phyloP scores from a whole-genome alignment of 1,139 yeast species.

The Debaryomycetaceae sp. region DNA sequence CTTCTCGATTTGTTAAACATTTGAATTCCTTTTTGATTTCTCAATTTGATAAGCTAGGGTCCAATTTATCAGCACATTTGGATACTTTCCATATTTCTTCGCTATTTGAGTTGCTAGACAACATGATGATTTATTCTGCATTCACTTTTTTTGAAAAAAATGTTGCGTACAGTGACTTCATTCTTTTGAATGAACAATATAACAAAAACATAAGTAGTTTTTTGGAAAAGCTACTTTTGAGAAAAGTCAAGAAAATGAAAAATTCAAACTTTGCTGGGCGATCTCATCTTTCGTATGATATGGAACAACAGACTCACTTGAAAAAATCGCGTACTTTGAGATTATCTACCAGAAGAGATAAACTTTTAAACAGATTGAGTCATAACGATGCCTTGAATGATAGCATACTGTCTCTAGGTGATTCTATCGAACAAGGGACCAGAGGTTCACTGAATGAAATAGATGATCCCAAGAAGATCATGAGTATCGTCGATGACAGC shows the following conservation, averaged over 20 bases:
- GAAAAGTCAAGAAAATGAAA: constrained; percentile 20
- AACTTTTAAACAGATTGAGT: constrained; percentile 14
- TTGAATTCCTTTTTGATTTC: constrained; percentile 44
- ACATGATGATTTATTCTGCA: constrained; percentile 55
- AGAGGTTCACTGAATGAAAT: constrained; percentile 21
- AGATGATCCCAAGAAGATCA: constrained; percentile 41
- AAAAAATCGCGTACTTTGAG: constrained; percentile 33
- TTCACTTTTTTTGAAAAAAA: constrained; percentile 65
- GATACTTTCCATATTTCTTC: constrained; percentile 21
- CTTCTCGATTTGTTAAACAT: constrained; percentile 48
- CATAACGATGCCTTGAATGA: constrained; percentile 2
- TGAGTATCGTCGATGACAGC: constrained; percentile 36
- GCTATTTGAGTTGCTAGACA: constrained; percentile 34
- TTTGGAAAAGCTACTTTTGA: constrained; percentile 24
- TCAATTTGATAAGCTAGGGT: constrained; percentile 37
- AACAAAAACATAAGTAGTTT: constrained; percentile 23
- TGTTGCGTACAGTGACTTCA: constrained; percentile 35
- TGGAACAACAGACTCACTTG: constrained; percentile 12
- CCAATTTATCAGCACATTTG: constrained; percentile 23
- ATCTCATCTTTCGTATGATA: not conserved
- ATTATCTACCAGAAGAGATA: constrained; percentile 26
- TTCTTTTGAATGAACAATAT: constrained; percentile 27
- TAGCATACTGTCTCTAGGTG: not conserved
- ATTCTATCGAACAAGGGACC: not conserved
- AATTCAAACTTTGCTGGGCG: constrained; percentile 11